Base-by-base conservation (phyloP, 2,329 filamentous ascomycete genomes). In the Ophiocordyceps australis region DNA sequence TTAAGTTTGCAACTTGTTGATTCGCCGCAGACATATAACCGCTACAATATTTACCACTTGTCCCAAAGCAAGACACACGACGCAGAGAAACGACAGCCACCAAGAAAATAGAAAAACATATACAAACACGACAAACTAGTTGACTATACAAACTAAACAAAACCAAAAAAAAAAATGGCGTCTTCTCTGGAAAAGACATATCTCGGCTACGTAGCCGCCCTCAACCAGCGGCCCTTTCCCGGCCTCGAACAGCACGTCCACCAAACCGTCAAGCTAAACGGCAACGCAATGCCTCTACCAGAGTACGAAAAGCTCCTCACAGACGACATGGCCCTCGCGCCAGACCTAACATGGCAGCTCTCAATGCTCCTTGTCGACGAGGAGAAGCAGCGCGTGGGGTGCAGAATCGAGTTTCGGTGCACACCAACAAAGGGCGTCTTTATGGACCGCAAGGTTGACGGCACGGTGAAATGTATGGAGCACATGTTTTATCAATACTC, bases 401-500 rank as follows among this genome's bases (percentile, higher is more conserved):
- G 24, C 24, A 14, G 24, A 6, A 26, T 26, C 9, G 24, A 26
- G 14, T 26, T 26, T 20, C 6, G 18, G 9, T 26, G 24, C 24
- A 26, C 24, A 10, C 24, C 24, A 14, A 9, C n/a, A n/a, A n/a
- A 7, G 14, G 13, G 24, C 8, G 24, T 21, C 14, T 26, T 26
- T 20, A 26, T 26, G 24, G 24, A 20, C 7, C 24, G 24, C 19
- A 17, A 16, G 8, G 19, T 26, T 9, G 4, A 21, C 13, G 24
- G 24, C 12, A 16, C 18, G 10, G 24, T 26, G 14, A 26, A 21
- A 14, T 26, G 24, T 14, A 21, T 21, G 18, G 24, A 26, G 14
- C 24, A 26, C 24, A 26, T 26, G 24, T 26, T 26, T 13, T 26
- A 26, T 14, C 24, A 26, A 8, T 26, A 26, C 19, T 14, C 14